A percentile compares a stretch with the other conserved stretches of the same genome.
Evolutionary conservation across 805 yeast genomes (phyloP).

Genomic region (Ascoidea tarda): DNA sequence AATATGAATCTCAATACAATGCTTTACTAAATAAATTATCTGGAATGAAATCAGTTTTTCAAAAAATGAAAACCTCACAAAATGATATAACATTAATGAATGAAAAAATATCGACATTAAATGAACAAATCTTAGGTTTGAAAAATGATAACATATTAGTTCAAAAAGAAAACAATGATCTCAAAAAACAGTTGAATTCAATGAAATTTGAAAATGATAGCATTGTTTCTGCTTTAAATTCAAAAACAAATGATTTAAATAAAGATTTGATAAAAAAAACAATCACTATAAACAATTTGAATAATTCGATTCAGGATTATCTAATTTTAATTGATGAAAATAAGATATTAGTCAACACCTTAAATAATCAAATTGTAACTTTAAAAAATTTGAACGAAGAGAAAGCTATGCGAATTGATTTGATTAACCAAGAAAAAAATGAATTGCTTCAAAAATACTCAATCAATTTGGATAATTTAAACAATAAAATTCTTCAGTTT

Average conservation of each 20-base stretch:
- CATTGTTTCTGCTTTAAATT: too few relatives aligned
- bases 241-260: too few relatives aligned
- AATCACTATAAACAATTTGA: conserved; percentile 4
- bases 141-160: conserved; percentile 19
- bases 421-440: conserved; percentile 23
- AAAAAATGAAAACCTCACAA: conserved; percentile 61
- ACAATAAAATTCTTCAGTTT: conserved; percentile 10
- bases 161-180: conserved; percentile 20
- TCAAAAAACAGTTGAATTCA: conserved; percentile 18
- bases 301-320: conserved; percentile 17
- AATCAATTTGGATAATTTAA: conserved; percentile 14
- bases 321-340: not conserved
- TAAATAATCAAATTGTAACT: not conserved
- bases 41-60: conserved; percentile 60
- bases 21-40: conserved; percentile 46
- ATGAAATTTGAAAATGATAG: conserved; percentile 14
- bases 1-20: conserved; percentile 45
- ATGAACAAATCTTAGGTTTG: conserved; percentile 23
- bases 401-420: conserved; percentile 33
- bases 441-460: conserved; percentile 16
- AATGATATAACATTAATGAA: conserved; percentile 42
- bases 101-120: conserved; percentile 23
- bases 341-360: too few relatives aligned
- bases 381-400: conserved; percentile 29
- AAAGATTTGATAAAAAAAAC: too few relatives aligned